Conservation (phyloP, 176 grass and related monocot genomes). For the Carex myosuroides region DNA sequence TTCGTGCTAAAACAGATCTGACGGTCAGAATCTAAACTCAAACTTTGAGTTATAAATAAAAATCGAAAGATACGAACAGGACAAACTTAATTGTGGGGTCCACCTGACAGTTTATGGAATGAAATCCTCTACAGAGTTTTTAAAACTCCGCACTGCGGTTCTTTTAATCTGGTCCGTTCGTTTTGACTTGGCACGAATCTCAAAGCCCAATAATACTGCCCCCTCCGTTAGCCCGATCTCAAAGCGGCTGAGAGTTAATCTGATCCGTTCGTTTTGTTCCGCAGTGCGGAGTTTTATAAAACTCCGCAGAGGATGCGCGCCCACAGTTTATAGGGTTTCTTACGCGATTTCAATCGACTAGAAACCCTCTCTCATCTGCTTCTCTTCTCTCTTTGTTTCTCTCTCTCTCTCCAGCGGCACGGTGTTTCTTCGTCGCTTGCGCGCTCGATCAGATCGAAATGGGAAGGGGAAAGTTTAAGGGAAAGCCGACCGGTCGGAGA, state of each 20-base stretch:
- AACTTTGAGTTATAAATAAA: neutral
- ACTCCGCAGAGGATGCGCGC: too few relatives aligned
- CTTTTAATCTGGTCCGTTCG: too few relatives aligned
- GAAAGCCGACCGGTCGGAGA: conserved; percentile 70
- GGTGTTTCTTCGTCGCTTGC: neutral
- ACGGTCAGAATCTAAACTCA: too few relatives aligned
- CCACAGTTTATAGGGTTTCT: conserved; percentile 17
- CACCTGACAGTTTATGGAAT: neutral
- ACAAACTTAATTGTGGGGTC: neutral
- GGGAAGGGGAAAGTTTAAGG: conserved; percentile 88
- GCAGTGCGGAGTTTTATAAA: too few relatives aligned
- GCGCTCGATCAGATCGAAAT: conserved; percentile 28
- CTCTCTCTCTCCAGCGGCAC: neutral
- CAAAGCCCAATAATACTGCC: too few relatives aligned
- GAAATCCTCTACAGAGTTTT: too few relatives aligned
- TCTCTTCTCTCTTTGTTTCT: neutral
- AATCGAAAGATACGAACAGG: neutral
- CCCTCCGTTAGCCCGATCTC: too few relatives aligned
- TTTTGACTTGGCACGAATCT: too few relatives aligned
- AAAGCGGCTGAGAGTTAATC: too few relatives aligned
- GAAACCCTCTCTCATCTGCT: conserved; percentile 4
- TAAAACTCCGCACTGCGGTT: too few relatives aligned
- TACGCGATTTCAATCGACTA: neutral
- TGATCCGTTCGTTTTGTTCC: too few relatives aligned
- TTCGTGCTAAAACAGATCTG: too few relatives aligned